Evolutionary conservation across 148 eudicot species (phyloP).

Genomic region (Rhododendron ovatum): DNA sequence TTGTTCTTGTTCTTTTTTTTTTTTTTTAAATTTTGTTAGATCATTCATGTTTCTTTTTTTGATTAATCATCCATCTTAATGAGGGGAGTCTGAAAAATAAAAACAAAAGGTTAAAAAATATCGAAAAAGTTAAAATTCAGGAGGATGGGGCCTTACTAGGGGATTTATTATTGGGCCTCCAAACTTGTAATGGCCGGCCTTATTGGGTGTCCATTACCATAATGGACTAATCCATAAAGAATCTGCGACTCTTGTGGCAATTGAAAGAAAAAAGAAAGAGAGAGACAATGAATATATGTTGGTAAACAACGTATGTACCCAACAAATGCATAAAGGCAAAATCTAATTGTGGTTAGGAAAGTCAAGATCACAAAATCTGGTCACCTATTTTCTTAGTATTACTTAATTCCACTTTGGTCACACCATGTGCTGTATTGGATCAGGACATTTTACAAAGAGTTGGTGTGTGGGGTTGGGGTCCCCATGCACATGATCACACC

Average conservation of each 20-base stretch:
- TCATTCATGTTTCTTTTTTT: too few relatives aligned
- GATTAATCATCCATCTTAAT: too few relatives aligned
- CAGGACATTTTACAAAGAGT: not conserved
- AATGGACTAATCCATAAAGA: not conserved
- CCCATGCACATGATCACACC: slow-evolving; percentile 3
- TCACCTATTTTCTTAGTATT: not conserved
- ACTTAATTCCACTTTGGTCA: not conserved
- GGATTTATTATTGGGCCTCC: not conserved
- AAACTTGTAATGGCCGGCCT: not conserved
- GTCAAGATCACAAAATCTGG: not conserved
- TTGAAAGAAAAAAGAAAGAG: too few relatives aligned
- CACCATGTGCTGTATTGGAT: not conserved
- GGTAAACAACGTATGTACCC: not conserved
- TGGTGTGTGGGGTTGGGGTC: not conserved
- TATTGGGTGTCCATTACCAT: not conserved
- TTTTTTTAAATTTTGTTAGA: too few relatives aligned
- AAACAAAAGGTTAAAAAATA: too few relatives aligned
- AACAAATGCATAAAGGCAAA: not conserved
- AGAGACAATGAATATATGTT: not conserved
- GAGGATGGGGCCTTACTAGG: not conserved
- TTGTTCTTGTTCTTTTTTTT: too few relatives aligned
- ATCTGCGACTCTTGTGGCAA: not conserved
- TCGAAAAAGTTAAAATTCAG: too few relatives aligned
- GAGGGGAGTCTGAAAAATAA: too few relatives aligned
- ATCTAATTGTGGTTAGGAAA: not conserved